phyloP scores from a whole-genome alignment of 2,329 filamentous ascomycete genomes.

The Bertia moriformis region DNA sequence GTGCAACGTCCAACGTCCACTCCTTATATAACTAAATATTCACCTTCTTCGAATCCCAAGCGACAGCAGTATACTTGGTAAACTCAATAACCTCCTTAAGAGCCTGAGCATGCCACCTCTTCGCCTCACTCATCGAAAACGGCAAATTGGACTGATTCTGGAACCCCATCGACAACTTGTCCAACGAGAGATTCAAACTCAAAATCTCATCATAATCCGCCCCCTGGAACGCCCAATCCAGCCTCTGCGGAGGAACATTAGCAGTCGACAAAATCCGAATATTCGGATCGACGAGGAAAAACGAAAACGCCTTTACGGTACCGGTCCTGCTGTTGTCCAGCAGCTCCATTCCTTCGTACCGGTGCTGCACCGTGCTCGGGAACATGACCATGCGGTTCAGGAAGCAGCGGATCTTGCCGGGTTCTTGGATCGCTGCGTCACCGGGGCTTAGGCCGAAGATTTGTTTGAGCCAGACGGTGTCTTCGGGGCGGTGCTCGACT shows the following conservation, averaged over 20 bases:
- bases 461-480: not conserved
- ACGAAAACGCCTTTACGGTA: not conserved
- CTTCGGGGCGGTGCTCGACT: conserved; percentile 11
- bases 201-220: not conserved
- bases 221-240: conserved; percentile 6
- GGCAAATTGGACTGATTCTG: not conserved
- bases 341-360: not conserved
- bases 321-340: conserved; percentile 1
- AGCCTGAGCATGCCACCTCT: not conserved
- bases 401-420: not conserved
- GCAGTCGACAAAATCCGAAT: conserved; percentile 2
- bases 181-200: not conserved
- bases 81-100: not conserved
- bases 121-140: not conserved
- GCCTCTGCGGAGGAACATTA: conserved; percentile 2
- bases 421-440: not conserved
- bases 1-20: too few relatives aligned
- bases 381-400: not conserved
- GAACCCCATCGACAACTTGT: not conserved
- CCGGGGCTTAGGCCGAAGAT: not conserved
- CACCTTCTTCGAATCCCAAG: not conserved
- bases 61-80: not conserved
- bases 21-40: too few relatives aligned
- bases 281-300: conserved; percentile 2
- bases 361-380: conserved; percentile 1